These are phyloP conservation scores for Eucalyptus globulus DNA, from an alignment of 345 rosid genomes.

Conservation along the genomic window DNA sequence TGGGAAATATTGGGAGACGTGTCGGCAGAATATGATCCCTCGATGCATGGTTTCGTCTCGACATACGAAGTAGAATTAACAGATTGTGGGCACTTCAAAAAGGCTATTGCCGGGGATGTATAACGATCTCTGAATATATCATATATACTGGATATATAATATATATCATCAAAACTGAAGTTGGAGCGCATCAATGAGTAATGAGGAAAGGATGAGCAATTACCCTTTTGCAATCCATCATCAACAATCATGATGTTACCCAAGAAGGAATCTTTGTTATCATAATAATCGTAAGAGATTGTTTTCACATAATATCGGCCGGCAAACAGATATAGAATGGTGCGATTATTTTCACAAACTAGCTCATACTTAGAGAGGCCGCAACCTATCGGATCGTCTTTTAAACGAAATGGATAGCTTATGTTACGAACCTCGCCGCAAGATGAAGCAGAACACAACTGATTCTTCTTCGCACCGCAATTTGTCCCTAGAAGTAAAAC, in stretches of 20 bases:
- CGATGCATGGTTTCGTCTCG: neutral
- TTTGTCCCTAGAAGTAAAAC: neutral
- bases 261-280: too few relatives aligned
- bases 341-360: too few relatives aligned
- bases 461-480: too few relatives aligned
- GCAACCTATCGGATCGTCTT: too few relatives aligned
- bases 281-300: rapidly evolving
- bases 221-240: too few relatives aligned
- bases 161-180: neutral
- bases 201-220: too few relatives aligned
- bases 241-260: too few relatives aligned
- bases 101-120: rapidly evolving
- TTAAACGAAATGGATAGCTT: too few relatives aligned
- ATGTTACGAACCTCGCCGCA: too few relatives aligned
- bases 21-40: neutral
- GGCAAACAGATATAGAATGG: rapidly evolving
- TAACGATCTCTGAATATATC: rapidly evolving
- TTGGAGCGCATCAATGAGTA: neutral
- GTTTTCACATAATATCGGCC: too few relatives aligned
- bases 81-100: neutral
- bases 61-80: neutral
- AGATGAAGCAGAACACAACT: too few relatives aligned
- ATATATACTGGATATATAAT: rapidly evolving
- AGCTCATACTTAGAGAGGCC: too few relatives aligned
- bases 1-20: neutral